phyloP scores from a whole-genome alignment of 371 early-diverging fungal species.

The Cokeromyces recurvatus region DNA sequence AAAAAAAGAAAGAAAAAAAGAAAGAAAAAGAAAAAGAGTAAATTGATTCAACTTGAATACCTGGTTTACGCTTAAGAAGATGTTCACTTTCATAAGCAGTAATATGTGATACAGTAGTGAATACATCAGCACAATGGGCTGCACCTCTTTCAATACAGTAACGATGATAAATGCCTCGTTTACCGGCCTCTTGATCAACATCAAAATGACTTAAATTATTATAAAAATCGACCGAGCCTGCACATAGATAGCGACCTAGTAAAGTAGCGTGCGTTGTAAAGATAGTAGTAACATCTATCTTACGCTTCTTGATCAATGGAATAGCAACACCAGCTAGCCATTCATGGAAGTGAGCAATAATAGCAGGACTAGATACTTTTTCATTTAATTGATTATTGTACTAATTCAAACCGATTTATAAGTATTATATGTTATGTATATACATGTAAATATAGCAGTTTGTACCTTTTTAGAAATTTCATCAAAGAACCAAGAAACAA shows the following conservation, averaged over 20 bases:
- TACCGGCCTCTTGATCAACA: slow-evolving; percentile 95
- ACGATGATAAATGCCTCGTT: slow-evolving; percentile 95
- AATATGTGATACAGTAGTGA: slow-evolving; percentile 95
- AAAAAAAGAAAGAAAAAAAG: not conserved
- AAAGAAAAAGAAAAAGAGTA: not conserved
- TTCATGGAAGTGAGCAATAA: slow-evolving; percentile 97
- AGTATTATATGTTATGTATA: not conserved
- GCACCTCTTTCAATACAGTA: slow-evolving; percentile 97
- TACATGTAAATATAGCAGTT: not conserved
- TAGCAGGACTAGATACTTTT: slow-evolving; percentile 62
- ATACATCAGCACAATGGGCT: slow-evolving; percentile 92
- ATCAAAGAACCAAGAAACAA: slow-evolving; percentile 90
- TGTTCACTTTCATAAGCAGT: slow-evolving; percentile 96
- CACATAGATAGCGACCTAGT: slow-evolving; percentile 94
- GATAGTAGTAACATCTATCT: slow-evolving; percentile 86
- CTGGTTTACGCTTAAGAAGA: slow-evolving; percentile 90
- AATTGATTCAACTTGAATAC: slow-evolving; percentile 29
- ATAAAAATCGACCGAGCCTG: slow-evolving; percentile 95
- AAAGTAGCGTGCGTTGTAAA: slow-evolving; percentile 97
- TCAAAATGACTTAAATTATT: slow-evolving; percentile 90
- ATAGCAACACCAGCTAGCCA: slow-evolving; percentile 94
- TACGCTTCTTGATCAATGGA: slow-evolving; percentile 83
- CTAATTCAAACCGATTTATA: slow-evolving; percentile 17
- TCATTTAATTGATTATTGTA: slow-evolving; percentile 32
- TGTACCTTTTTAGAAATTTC: slow-evolving; percentile 61